Evolutionary conservation across 805 yeast genomes (phyloP).

Genomic region (Kazachstania bromeliacearum): DNA sequence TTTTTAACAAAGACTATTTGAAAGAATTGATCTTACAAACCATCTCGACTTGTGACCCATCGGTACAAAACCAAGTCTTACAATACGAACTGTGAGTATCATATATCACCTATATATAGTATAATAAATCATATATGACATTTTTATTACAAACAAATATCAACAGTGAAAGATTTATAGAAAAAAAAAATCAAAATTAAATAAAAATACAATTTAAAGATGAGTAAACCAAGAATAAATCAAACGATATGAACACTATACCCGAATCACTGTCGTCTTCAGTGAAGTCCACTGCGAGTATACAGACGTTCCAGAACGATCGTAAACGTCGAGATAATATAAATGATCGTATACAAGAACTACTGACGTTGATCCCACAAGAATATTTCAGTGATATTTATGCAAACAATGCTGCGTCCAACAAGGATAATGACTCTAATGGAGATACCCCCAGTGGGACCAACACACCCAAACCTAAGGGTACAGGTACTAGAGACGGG

Average conservation of each 20-base stretch:
- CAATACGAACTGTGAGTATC: constrained; percentile 21
- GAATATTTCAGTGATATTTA: constrained; percentile 36
- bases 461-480: constrained; percentile 24
- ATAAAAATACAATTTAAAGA: no score
- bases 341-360: constrained; percentile 48
- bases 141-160: no score
- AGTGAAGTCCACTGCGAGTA: constrained; percentile 14
- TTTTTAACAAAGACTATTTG: constrained; percentile 4
- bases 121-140: no score
- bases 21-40: constrained; percentile 17
- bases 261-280: constrained; percentile 15
- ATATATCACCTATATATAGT: neutral
- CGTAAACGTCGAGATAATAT: constrained; percentile 47
- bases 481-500: constrained; percentile 70
- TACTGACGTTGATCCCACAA: constrained; percentile 37
- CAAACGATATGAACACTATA: constrained; percentile 7
- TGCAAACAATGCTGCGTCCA: neutral
- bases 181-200: no score
- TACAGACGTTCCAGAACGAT: constrained; percentile 24
- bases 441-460: constrained; percentile 8
- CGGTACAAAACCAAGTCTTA: constrained; percentile 15
- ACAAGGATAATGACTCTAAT: constrained; percentile 4
- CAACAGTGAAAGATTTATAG: no score
- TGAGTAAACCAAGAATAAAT: no score
- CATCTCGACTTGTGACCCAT: constrained; percentile 19